Base-by-base conservation (phyloP, 148 eudicot genomes). In the Salicornia ramosissima region DNA sequence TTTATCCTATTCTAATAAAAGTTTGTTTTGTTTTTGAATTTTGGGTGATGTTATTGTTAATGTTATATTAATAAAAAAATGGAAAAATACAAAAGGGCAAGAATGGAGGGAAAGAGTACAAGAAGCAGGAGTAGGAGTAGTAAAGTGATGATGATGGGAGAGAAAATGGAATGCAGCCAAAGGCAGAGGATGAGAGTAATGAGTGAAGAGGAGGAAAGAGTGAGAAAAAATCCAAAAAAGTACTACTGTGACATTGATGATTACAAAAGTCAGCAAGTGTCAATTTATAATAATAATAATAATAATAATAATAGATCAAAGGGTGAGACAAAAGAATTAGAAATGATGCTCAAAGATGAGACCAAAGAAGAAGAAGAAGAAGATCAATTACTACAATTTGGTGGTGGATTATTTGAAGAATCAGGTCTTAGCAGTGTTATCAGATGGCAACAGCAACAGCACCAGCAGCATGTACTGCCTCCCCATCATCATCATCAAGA, bases 251-350 rank as follows among this genome's bases (percentile, higher is more conserved):
- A 49, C 36, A 49, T 42, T 65, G 65, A 77, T 77, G 57, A 76
- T 76, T 77, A 71, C 75, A 58, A 28, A 34, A 66, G 52, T 71
- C 80, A 71, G 71, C 49, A 21, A 40, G 75, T 65, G 80, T 77
- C 80, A 71, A 77, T 67, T 45, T 33, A 43, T n/a, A 64, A 49
- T 71, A 50, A 71, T 43, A 33, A 54, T n/a, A 64, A 65, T 70
- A 57, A 65, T 52, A n/a, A 43, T n/a, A 64, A 49, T 71, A 50
- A 71, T 43, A 33, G 45, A 13, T 69, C 65, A 57, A 77, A 65
- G 49, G 46, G 31, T 65, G 60, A 65, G 61, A 71, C 29, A 47
- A 71, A 25, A 43, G 12, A 29, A 75, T 10, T 36, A 51, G 64
- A 33, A 39, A 51, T 52, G 5, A 60, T 36, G 1, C 30, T 29